A percentile compares a stretch with the other conserved stretches of the same genome.
Conservation (phyloP, 371 early-diverging fungal species). For the Fennellomyces sp. region DNA sequence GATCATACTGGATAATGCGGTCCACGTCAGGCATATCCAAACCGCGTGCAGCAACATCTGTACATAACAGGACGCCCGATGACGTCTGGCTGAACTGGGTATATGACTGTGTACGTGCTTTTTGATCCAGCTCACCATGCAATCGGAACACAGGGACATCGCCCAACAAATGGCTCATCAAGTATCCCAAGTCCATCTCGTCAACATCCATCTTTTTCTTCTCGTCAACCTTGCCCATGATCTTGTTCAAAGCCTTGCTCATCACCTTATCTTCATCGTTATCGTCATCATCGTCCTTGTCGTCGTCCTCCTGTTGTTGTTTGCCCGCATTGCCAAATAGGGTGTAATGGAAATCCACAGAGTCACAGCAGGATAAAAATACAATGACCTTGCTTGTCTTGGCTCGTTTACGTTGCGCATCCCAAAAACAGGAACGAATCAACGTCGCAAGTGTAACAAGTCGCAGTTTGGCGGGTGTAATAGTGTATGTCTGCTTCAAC, state of each 20-base stretch:
- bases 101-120: constrained; percentile 75
- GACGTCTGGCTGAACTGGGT: constrained; percentile 67
- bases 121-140: constrained; percentile 89
- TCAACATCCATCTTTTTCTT: constrained; percentile 33
- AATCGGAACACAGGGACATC: constrained; percentile 75
- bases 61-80: constrained; percentile 86
- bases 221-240: constrained; percentile 20
- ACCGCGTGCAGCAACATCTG: constrained; percentile 99
- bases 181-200: constrained; percentile 9
- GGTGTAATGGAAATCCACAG: constrained; percentile 91
- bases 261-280: constrained; percentile 33
- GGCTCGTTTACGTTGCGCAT: constrained; percentile 45
- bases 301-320: constrained; percentile 44
- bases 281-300: constrained; percentile 35
- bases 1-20: constrained; percentile 96
- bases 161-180: constrained; percentile 35
- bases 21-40: constrained; percentile 95
- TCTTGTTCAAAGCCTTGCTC: constrained; percentile 28
- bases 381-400: constrained; percentile 75
- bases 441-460: constrained; percentile 82
- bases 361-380: constrained; percentile 89
- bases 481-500: constrained; percentile 80
- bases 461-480: constrained; percentile 89
- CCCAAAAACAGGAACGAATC: constrained; percentile 57
- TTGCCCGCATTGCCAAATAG: constrained; percentile 67